phyloP scores from a whole-genome alignment of 495 filamentous ascomycete species.

The Chaetomidium leptoderma region DNA sequence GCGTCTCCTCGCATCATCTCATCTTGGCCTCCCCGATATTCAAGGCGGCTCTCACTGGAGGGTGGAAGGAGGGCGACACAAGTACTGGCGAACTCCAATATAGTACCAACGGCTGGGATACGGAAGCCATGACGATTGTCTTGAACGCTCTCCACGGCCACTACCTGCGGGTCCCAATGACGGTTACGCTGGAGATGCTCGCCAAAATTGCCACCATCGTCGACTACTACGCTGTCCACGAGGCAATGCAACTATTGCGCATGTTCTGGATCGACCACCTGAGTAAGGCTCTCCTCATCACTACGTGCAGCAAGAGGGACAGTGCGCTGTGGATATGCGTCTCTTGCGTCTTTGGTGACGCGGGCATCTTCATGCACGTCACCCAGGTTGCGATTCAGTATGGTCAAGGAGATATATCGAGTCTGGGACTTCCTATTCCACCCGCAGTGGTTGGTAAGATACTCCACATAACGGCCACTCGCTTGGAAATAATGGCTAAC shows the following conservation, averaged over 20 bases:
- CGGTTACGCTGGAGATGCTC: conserved; percentile 38
- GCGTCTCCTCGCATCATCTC: conserved; percentile 15
- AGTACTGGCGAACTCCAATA: neutral
- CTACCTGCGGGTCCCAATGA: conserved; percentile 31
- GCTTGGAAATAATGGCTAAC: no score
- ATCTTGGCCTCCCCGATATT: conserved; percentile 13
- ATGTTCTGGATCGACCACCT: neutral
- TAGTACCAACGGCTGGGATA: conserved; percentile 25
- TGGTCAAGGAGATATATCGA: no score
- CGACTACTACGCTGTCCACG: conserved; percentile 30
- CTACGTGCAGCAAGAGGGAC: neutral
- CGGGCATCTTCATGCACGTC: neutral
- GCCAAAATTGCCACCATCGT: conserved; percentile 44
- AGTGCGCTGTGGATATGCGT: neutral
- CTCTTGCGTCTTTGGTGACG: neutral
- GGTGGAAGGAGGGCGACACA: conserved; percentile 7
- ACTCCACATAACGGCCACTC: no score
- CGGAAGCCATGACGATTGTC: conserved; percentile 39
- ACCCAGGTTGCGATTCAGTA: neutral
- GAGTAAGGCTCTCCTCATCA: neutral
- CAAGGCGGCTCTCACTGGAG: conserved; percentile 13
- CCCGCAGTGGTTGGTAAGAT: no score
- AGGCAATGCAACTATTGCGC: neutral
- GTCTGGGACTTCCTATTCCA: no score
- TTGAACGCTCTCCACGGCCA: conserved; percentile 47